phyloP scores from a whole-genome alignment of 2,329 filamentous ascomycete species.

The Ascochyta rabiei region DNA sequence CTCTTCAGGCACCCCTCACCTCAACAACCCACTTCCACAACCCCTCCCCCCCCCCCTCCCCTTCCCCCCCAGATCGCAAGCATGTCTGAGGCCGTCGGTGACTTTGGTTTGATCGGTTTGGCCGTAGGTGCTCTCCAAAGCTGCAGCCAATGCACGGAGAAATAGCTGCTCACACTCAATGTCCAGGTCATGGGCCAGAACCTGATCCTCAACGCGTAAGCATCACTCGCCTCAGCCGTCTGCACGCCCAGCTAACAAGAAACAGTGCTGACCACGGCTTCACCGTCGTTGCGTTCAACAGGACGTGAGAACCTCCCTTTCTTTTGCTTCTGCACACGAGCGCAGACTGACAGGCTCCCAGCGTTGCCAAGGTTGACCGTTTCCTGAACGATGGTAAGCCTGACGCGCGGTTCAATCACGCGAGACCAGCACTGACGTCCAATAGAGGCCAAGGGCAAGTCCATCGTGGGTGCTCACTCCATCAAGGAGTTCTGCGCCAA shows the following conservation, averaged over 20 bases:
- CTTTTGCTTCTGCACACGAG: not conserved
- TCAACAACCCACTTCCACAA: slow-evolving; percentile 10
- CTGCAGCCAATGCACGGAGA: not conserved
- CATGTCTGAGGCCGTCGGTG: slow-evolving; percentile 53
- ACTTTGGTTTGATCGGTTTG: slow-evolving; percentile 59
- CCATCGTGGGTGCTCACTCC: slow-evolving; percentile 89
- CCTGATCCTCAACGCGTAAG: slow-evolving; percentile 61
- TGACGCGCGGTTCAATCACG: not conserved
- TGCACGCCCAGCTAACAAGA: slow-evolving; percentile 35
- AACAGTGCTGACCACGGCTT: slow-evolving; percentile 68
- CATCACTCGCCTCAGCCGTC: slow-evolving; percentile 21
- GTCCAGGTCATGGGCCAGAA: slow-evolving; percentile 57
- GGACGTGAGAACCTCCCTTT: slow-evolving; percentile 61
- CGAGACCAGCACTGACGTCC: slow-evolving; percentile 32
- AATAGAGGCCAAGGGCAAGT: slow-evolving; percentile 71
- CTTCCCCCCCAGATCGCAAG: slow-evolving; percentile 25
- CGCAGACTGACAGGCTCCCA: slow-evolving; percentile 31
- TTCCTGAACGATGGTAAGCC: slow-evolving; percentile 74
- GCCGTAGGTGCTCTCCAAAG: slow-evolving; percentile 44
- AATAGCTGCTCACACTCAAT: slow-evolving; percentile 26
- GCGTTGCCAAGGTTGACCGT: slow-evolving; percentile 91
- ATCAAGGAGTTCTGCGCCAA: slow-evolving; percentile 94
- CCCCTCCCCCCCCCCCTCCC: slow-evolving; percentile 12
- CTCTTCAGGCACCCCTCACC: slow-evolving; percentile 24
- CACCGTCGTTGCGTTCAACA: slow-evolving; percentile 98